Evolutionary conservation across 2,329 filamentous ascomycete genomes (phyloP).

Genomic region (Diaporthe velutina): DNA sequence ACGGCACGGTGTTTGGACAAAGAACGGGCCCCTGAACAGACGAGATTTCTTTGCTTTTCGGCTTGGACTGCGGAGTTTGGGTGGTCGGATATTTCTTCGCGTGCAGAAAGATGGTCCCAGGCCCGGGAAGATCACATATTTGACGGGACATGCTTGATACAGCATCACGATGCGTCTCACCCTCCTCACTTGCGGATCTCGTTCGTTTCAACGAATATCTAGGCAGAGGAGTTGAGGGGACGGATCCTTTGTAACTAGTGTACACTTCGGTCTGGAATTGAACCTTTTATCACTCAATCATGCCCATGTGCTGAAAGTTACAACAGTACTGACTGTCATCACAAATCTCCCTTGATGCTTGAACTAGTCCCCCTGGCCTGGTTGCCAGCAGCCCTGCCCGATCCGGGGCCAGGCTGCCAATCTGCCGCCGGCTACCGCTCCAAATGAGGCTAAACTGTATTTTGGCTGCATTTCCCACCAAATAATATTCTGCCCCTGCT

Average conservation of each 20-base stretch:
- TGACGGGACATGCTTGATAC: constrained; percentile 12
- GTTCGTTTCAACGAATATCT: constrained; percentile 34
- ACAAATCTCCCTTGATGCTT: not conserved
- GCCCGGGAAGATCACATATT: not conserved
- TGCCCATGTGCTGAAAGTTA: not conserved
- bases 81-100: constrained; percentile 27
- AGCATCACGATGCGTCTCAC: constrained; percentile 15
- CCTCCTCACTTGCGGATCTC: constrained; percentile 20
- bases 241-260: constrained; percentile 34
- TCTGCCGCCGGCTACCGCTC: constrained; percentile 31
- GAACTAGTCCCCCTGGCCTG: not conserved
- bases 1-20: constrained; percentile 30
- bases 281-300: constrained; percentile 13
- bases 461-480: constrained; percentile 17
- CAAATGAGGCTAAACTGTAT: constrained; percentile 22
- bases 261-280: constrained; percentile 33
- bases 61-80: constrained; percentile 39
- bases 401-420: constrained; percentile 14
- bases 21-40: constrained; percentile 27
- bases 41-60: constrained; percentile 32
- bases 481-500: not conserved
- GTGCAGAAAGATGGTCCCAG: constrained; percentile 5
- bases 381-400: not conserved
- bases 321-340: not conserved
- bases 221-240: constrained; percentile 26